Conservation (phyloP, 140 eudicot species). For the Stevia rebaudiana region DNA sequence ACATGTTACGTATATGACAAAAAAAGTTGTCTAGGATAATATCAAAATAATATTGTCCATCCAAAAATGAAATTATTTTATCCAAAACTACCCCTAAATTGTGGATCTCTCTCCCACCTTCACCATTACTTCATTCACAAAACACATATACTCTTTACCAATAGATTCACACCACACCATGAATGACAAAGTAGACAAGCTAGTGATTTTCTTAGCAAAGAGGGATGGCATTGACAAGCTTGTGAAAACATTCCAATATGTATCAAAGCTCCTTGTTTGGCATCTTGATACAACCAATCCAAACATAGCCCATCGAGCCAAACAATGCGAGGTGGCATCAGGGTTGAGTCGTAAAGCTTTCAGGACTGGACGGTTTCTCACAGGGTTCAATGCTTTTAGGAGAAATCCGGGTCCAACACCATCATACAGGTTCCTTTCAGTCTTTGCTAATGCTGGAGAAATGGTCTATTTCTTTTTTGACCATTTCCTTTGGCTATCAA, state of each 20-base stretch:
- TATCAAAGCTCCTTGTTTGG: slow-evolving; percentile 79
- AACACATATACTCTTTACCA: slow-evolving; percentile 14
- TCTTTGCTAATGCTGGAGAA: slow-evolving; percentile 82
- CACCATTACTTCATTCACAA: slow-evolving; percentile 18
- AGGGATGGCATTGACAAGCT: slow-evolving; percentile 96
- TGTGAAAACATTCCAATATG: slow-evolving; percentile 94
- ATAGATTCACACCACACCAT: slow-evolving; percentile 29
- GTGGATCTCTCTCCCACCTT: slow-evolving; percentile 51
- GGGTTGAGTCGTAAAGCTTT: slow-evolving; percentile 97
- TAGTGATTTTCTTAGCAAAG: slow-evolving; percentile 85
- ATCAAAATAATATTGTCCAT: slow-evolving; percentile 46
- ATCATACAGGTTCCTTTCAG: slow-evolving; percentile 47
- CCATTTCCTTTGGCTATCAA: slow-evolving; percentile 80
- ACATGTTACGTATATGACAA: slow-evolving; percentile 17
- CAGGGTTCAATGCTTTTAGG: slow-evolving; percentile 78
- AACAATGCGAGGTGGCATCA: slow-evolving; percentile 82
- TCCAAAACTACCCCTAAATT: slow-evolving; percentile 44
- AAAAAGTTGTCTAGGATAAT: slow-evolving; percentile 14
- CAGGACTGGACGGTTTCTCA: slow-evolving; percentile 76
- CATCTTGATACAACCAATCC: slow-evolving; percentile 53
- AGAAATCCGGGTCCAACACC: slow-evolving; percentile 60
- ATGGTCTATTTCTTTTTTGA: slow-evolving; percentile 98
- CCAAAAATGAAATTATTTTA: slow-evolving; percentile 29
- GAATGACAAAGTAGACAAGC: slow-evolving; percentile 91
- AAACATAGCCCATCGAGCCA: slow-evolving; percentile 52